Evolutionary conservation across 2,329 filamentous ascomycete genomes (phyloP).

Genomic region (Fusarium vanettenii): DNA sequence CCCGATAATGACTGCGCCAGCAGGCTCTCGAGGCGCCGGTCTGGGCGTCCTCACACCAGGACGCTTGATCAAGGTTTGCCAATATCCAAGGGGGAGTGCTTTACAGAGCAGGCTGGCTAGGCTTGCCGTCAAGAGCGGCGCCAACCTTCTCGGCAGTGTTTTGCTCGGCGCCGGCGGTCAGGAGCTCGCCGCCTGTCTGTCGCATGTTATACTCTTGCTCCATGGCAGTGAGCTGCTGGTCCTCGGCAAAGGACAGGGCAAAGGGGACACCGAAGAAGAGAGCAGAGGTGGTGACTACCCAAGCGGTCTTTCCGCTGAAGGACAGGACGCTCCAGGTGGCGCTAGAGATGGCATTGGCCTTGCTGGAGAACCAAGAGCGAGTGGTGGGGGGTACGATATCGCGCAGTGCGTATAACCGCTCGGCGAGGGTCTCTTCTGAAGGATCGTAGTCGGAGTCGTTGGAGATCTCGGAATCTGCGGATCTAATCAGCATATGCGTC

Average conservation of each 20-base stretch:
- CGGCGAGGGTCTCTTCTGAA: conserved; percentile 67
- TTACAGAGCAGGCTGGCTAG: conserved; percentile 65
- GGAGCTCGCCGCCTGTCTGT: conserved; percentile 83
- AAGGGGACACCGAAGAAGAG: conserved; percentile 93
- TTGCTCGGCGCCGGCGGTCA: conserved; percentile 60
- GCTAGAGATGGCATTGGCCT: conserved; percentile 64
- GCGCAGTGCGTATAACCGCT: conserved; percentile 77
- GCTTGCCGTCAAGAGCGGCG: conserved; percentile 59
- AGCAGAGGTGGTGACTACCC: conserved; percentile 90
- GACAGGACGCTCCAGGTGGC: conserved; percentile 66
- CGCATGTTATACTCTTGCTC: conserved; percentile 98
- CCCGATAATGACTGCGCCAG: conserved; percentile 34
- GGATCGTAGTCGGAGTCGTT: conserved; percentile 79
- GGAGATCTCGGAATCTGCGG: conserved; percentile 85
- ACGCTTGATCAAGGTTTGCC: conserved; percentile 19
- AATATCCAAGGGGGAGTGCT: conserved; percentile 12
- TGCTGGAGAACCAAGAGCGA: conserved; percentile 74
- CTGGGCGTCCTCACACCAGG: conserved; percentile 23
- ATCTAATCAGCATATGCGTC: conserved; percentile 4
- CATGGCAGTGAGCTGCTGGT: conserved; percentile 97
- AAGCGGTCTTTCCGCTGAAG: conserved; percentile 87
- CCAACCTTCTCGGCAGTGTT: conserved; percentile 63
- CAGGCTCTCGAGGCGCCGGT: conserved; percentile 31
- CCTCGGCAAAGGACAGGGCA: conserved; percentile 91
- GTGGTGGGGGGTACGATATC: conserved; percentile 82